Base-by-base conservation (phyloP, 2,329 filamentous ascomycete species). In the Tolypocladium tropicale region DNA sequence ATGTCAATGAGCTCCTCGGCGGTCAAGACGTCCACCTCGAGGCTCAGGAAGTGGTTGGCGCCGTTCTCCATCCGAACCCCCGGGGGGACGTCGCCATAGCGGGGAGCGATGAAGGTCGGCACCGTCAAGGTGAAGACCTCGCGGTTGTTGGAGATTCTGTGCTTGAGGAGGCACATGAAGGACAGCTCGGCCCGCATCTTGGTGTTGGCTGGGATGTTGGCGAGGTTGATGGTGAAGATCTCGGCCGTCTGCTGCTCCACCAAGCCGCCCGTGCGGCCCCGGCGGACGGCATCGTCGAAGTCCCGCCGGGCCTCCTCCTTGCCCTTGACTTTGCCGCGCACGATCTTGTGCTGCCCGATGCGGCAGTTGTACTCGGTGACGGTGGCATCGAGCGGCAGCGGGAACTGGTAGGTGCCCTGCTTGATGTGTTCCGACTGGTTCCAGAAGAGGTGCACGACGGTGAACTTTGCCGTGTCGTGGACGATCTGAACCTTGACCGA, bases 181-280 rank as follows among this genome's bases (percentile, higher is more conserved):
- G 53, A 53, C 23, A 60, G 23, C 46, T 60, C 52, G 11, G 55
- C 53, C 49, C 53, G 37, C 43, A 60, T 53, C 41, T 54, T 58
- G 11, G 54, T 55, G 37, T 55, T 49, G 53, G 57, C 39, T 3
- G 53, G 54, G 32, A 59, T 59, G 55, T 59, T 59, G 36, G 51
- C 57, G 18, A 59, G 41, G 18, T 49, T 50, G 34, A 57, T 58
- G 36, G 53, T 59, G 56, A 59, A 59, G 23, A 59, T 56, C 25
- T 59, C 58, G 3, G 56, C 28, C 21, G 58, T 58, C 39, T 59
- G 21, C 41, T 59, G 55, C 11, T 59, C 53, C 14, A 57, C 25
- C n/a, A 59, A 33, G 1, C 53, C 57, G 25, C 43, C 53, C 6
- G 48, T 36, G 18, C 46, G 49, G 34, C 55, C 55, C 2, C 14